A percentile compares a stretch with the other conserved stretches of the same genome.
Evolutionary conservation across 768 basidiomycete species (phyloP).

Genomic region (Coprinellus micaceus): DNA sequence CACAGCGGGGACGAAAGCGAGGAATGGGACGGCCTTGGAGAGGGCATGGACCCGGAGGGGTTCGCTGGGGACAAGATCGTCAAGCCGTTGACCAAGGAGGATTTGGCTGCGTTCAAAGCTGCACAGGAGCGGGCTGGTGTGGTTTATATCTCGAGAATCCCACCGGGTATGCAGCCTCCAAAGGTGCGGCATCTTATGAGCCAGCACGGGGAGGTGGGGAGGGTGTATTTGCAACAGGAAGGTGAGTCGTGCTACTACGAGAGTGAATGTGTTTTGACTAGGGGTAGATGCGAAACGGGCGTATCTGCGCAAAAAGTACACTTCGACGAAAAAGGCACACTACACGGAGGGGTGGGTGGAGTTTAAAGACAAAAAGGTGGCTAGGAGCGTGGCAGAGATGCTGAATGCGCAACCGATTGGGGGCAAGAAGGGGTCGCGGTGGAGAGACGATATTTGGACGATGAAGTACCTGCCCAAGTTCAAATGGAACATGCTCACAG

Average conservation of each 20-base stretch:
- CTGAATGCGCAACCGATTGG: constrained; percentile 95
- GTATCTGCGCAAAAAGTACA: constrained; percentile 77
- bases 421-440: constrained; percentile 84
- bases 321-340: constrained; percentile 79
- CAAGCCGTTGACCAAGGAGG: constrained; percentile 72
- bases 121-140: constrained; percentile 78
- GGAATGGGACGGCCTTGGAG: constrained; percentile 25
- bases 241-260: constrained; percentile 41
- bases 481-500: constrained; percentile 98
- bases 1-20: constrained; percentile 6
- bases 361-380: constrained; percentile 91
- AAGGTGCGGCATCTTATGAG: constrained; percentile 95
- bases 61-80: constrained; percentile 61
- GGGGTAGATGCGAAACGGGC: constrained; percentile 79
- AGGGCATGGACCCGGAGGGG: constrained; percentile 57
- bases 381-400: constrained; percentile 88
- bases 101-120: constrained; percentile 68
- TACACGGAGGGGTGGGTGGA: constrained; percentile 99
- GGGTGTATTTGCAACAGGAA: constrained; percentile 92
- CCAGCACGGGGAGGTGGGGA: constrained; percentile 83
- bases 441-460: constrained; percentile 98
- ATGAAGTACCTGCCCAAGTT: constrained; percentile 98
- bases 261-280: background rate
- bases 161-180: constrained; percentile 95
- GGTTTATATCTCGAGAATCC: constrained; percentile 92